A percentile compares a stretch with the other conserved stretches of the same genome.
Conservation (phyloP, 2,329 filamentous ascomycete species). For the Scleromitrula shiraiana region DNA sequence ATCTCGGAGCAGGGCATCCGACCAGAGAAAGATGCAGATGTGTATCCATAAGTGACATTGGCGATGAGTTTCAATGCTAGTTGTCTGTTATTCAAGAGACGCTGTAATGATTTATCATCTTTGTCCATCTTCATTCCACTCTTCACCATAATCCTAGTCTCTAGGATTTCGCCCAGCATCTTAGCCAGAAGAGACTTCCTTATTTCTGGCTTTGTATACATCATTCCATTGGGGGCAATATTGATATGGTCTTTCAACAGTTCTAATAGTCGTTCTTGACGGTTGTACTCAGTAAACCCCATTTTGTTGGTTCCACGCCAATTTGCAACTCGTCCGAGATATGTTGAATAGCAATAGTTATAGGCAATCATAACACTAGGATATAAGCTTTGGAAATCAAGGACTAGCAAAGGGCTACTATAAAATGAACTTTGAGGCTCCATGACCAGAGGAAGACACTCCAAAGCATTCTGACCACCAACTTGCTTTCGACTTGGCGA, state of each 20-base stretch:
- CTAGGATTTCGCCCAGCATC: constrained; percentile 92
- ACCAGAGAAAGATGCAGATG: constrained; percentile 91
- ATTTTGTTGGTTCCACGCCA: constrained; percentile 94
- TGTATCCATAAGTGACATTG: constrained; percentile 98
- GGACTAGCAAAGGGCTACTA: constrained; percentile 75
- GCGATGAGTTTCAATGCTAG: constrained; percentile 90
- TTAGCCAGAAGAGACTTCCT: constrained; percentile 88
- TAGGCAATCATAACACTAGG: constrained; percentile 99
- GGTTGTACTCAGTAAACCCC: constrained; percentile 82
- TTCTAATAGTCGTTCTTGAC: constrained; percentile 65
- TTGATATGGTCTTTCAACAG: constrained; percentile 81
- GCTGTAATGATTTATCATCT: constrained; percentile 76
- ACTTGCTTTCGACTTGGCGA: constrained; percentile 90
- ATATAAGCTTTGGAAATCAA: constrained; percentile 95
- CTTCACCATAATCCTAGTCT: constrained; percentile 97
- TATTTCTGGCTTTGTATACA: constrained; percentile 81
- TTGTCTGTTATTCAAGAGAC: constrained; percentile 86
- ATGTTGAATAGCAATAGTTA: constrained; percentile 98
- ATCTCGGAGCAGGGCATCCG: constrained; percentile 98
- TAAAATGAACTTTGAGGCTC: constrained; percentile 95
- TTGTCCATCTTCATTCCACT: constrained; percentile 92
- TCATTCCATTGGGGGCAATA: constrained; percentile 91
- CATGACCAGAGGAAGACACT: constrained; percentile 94
- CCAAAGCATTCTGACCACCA: constrained; percentile 85
- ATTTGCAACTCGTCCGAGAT: constrained; percentile 72